These are phyloP conservation scores for Microcos paniculata DNA, from an alignment of 345 rosid genomes.

Conservation along the genomic window DNA sequence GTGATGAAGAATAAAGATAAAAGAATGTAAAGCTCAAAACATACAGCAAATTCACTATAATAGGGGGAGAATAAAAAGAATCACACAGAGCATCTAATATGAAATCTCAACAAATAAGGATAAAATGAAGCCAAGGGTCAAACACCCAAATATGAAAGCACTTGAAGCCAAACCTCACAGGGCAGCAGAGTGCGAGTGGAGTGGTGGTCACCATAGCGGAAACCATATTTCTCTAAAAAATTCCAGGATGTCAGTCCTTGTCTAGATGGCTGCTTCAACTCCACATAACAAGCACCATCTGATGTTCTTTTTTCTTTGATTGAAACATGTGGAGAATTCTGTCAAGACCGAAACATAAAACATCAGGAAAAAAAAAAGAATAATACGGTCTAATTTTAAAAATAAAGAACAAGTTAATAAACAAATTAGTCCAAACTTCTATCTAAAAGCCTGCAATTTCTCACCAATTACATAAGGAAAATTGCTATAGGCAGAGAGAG, in stretches of 20 bases:
- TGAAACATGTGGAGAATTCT: slow-evolving; percentile 75
- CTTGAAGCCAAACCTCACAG: slow-evolving; percentile 67
- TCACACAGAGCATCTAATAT: not conserved
- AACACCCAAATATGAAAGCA: slow-evolving; percentile 14
- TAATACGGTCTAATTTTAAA: not conserved
- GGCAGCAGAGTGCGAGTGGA: slow-evolving; percentile 67
- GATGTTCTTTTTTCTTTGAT: slow-evolving; percentile 47
- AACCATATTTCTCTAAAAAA: slow-evolving; percentile 88
- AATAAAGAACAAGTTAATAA: not conserved
- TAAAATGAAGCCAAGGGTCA: not conserved
- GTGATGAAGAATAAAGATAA: not conserved
- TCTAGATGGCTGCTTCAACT: slow-evolving; percentile 69
- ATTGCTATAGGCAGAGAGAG: not conserved
- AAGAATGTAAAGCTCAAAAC: not conserved
- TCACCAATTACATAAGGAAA: not conserved
- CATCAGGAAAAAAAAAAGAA: not conserved
- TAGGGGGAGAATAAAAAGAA: not conserved
- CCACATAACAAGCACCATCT: slow-evolving; percentile 65
- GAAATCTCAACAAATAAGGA: slow-evolving; percentile 3
- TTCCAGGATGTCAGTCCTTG: slow-evolving; percentile 57
- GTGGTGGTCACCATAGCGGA: slow-evolving; percentile 56
- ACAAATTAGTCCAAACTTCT: not conserved
- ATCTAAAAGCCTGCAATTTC: not conserved
- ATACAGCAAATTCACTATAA: not conserved
- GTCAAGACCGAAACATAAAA: not conserved